These are phyloP conservation scores for Ceratobasidium sp. DNA, from an alignment of 1,284 basidiomycete genomes.

Conservation along the genomic window DNA sequence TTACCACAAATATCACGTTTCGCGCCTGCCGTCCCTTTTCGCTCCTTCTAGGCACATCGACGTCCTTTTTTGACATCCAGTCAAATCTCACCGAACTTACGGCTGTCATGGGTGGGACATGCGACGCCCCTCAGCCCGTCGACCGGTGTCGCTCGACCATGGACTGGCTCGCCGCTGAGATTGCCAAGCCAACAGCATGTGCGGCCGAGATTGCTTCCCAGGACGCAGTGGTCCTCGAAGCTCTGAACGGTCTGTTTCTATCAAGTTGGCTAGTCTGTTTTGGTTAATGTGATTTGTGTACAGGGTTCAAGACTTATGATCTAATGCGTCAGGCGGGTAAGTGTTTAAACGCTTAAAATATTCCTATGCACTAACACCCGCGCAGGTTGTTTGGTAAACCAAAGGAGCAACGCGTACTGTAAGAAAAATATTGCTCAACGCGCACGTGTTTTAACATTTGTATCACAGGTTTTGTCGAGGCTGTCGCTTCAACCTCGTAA, in stretches of 20 bases:
- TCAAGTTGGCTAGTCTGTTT: not conserved
- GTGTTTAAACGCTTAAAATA: not conserved
- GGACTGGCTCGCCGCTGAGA: slow-evolving; percentile 46
- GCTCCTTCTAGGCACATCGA: slow-evolving; percentile 54
- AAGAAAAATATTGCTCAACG: not conserved
- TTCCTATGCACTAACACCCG: not conserved
- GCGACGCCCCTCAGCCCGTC: slow-evolving; percentile 38
- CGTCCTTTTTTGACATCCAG: slow-evolving; percentile 52
- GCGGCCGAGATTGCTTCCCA: slow-evolving; percentile 46
- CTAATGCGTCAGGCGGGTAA: slow-evolving; percentile 49
- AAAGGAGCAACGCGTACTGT: slow-evolving; percentile 49
- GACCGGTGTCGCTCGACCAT: slow-evolving; percentile 46
- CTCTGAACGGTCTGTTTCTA: slow-evolving; percentile 45
- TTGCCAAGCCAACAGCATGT: slow-evolving; percentile 47
- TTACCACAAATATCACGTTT: slow-evolving; percentile 54
- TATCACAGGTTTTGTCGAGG: slow-evolving; percentile 48
- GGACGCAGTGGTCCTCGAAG: slow-evolving; percentile 47
- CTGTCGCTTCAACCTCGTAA: slow-evolving; percentile 46
- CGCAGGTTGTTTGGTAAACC: slow-evolving; percentile 48
- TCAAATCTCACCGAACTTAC: slow-evolving; percentile 54
- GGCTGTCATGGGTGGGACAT: slow-evolving; percentile 51
- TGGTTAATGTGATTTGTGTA: not conserved
- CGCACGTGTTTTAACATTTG: not conserved
- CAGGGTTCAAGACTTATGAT: slow-evolving; percentile 49
- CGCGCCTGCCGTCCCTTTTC: slow-evolving; percentile 56